Conservation (phyloP, 306 rosid species). For the Pueraria montana region DNA sequence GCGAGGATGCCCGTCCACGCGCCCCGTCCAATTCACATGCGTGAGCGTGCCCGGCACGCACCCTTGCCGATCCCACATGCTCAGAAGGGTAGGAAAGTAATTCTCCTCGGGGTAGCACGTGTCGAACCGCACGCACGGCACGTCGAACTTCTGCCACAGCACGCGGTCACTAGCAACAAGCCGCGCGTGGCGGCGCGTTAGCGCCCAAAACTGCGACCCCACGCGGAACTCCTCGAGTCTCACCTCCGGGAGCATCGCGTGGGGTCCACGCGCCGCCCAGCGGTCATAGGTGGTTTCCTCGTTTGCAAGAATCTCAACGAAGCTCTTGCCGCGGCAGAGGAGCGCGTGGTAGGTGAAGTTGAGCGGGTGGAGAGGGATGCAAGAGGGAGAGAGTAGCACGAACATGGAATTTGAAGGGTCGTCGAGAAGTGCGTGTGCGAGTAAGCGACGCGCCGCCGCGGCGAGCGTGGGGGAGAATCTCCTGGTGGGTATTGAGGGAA, state of each 20-base stretch:
- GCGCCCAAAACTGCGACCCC: slow-evolving; percentile 81
- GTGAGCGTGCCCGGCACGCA: slow-evolving; percentile 79
- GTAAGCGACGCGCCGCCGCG: slow-evolving; percentile 66
- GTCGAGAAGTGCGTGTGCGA: slow-evolving; percentile 71
- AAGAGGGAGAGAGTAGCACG: slow-evolving; percentile 65
- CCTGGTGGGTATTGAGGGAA: slow-evolving; percentile 59
- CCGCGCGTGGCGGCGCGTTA: slow-evolving; percentile 81
- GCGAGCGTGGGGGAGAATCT: slow-evolving; percentile 60
- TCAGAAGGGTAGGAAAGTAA: slow-evolving; percentile 81
- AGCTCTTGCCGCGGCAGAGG: slow-evolving; percentile 55
- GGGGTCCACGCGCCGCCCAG: slow-evolving; percentile 78
- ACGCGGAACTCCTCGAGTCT: slow-evolving; percentile 67
- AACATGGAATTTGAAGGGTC: slow-evolving; percentile 69
- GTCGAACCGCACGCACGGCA: slow-evolving; percentile 61
- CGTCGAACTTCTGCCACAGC: slow-evolving; percentile 64
- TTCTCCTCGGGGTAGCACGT: slow-evolving; percentile 78
- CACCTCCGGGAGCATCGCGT: slow-evolving; percentile 73
- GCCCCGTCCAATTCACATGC: slow-evolving; percentile 74
- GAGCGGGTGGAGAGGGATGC: slow-evolving; percentile 77
- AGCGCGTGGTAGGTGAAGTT: slow-evolving; percentile 67
- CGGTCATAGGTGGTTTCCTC: slow-evolving; percentile 54
- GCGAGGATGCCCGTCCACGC: slow-evolving; percentile 69
- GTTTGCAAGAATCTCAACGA: slow-evolving; percentile 69
- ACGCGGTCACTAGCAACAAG: slow-evolving; percentile 53
- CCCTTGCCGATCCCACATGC: slow-evolving; percentile 62